Percentiles rank a stretch among this genome's conserved stretches.
phyloP scores from a whole-genome alignment of 768 basidiomycete species.

The Megacollybia marginata region DNA sequence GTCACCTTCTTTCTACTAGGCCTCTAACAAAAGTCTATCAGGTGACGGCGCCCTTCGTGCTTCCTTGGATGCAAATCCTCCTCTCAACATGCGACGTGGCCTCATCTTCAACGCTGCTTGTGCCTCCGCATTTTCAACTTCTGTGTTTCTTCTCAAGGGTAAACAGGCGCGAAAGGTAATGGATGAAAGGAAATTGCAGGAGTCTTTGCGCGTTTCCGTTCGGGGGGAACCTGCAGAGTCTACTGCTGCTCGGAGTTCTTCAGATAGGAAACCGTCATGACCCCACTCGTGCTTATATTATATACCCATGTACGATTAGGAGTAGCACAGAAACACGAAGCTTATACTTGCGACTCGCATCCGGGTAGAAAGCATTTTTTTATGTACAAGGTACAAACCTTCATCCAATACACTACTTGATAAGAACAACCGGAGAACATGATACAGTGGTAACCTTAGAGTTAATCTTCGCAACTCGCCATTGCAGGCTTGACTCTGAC shows the following conservation, averaged over 20 bases:
- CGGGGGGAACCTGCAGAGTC: background rate
- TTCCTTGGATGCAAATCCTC: slow-evolving; percentile 50
- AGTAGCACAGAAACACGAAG: too few species aligned
- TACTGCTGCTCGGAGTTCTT: background rate
- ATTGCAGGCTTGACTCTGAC: background rate
- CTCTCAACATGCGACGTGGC: slow-evolving; percentile 63
- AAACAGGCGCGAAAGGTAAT: background rate
- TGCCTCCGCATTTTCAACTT: slow-evolving; percentile 24
- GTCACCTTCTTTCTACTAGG: background rate
- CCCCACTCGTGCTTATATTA: background rate
- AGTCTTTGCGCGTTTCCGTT: background rate
- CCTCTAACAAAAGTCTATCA: slow-evolving; percentile 15
- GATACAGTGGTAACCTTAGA: too few species aligned
- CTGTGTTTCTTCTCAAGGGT: background rate
- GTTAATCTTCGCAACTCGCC: background rate
- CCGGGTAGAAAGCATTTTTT: too few species aligned
- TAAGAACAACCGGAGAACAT: too few species aligned
- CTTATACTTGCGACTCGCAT: too few species aligned
- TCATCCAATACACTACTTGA: too few species aligned
- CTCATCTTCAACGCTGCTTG: slow-evolving; percentile 61
- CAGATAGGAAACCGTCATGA: background rate
- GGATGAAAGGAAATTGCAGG: background rate
- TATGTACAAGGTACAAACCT: too few species aligned
- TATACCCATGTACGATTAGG: background rate
- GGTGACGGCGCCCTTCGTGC: slow-evolving; percentile 66